These are phyloP conservation scores for Davidsoniella eucalypti DNA, from an alignment of 2,329 filamentous ascomycete genomes.

Conservation along the genomic window DNA sequence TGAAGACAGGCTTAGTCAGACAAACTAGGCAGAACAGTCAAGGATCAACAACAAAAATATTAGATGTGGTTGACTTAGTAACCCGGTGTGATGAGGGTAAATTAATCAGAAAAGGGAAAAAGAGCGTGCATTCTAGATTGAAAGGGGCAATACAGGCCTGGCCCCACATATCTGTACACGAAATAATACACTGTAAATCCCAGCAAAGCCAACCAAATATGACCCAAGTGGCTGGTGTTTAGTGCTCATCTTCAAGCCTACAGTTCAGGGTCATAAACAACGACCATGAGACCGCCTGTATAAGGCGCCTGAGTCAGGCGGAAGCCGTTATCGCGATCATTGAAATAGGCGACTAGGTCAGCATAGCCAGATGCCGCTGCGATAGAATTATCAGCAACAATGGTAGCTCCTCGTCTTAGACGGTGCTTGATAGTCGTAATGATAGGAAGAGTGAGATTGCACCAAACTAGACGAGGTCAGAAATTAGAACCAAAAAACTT, in stretches of 20 bases:
- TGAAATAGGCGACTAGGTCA: constrained; percentile 31
- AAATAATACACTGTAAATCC: too few relatives aligned
- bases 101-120: too few relatives aligned
- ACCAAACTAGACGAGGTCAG: constrained; percentile 30
- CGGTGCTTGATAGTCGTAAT: constrained; percentile 29
- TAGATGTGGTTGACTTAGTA: too few relatives aligned
- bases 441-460: constrained; percentile 34
- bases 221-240: too few relatives aligned
- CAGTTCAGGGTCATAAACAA: constrained; percentile 14
- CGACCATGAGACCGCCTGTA: constrained; percentile 19
- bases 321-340: constrained; percentile 31
- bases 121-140: too few relatives aligned
- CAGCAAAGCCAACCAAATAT: too few relatives aligned
- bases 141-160: too few relatives aligned
- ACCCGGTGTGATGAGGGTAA: too few relatives aligned
- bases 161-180: too few relatives aligned
- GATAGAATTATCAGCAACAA: constrained; percentile 33
- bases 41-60: too few relatives aligned
- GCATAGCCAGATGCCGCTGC: constrained; percentile 23
- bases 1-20: too few relatives aligned
- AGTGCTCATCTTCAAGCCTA: background rate
- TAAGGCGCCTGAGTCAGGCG: constrained; percentile 22
- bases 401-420: constrained; percentile 29
- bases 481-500: background rate
- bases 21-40: too few relatives aligned